Evolutionary conservation across 306 rosid genomes (phyloP).

Genomic region (Castanea mollissima): DNA sequence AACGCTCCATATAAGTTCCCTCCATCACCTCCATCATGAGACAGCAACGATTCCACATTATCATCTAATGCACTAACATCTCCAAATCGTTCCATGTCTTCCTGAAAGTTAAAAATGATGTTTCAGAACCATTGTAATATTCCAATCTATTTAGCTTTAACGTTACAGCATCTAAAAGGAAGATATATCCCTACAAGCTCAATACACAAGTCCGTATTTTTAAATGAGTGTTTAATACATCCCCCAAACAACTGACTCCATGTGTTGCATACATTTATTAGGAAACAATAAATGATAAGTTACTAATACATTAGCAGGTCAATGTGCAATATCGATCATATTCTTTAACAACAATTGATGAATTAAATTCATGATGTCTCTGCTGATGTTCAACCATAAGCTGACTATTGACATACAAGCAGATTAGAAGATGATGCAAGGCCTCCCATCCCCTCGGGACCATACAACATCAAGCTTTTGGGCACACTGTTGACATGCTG

Average conservation of each 20-base stretch:
- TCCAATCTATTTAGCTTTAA: neutral
- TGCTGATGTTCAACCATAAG: neutral
- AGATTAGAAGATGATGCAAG: constrained; percentile 73
- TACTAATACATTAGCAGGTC: neutral
- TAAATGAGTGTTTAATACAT: constrained; percentile 8
- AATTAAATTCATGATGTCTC: neutral
- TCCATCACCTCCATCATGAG: constrained; percentile 76
- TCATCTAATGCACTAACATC: constrained; percentile 84
- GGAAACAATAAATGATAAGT: neutral
- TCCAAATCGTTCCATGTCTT: constrained; percentile 75
- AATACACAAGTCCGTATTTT: neutral
- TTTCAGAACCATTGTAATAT: neutral
- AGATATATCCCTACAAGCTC: constrained; percentile 1
- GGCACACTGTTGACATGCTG: constrained; percentile 62
- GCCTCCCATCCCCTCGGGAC: constrained; percentile 75
- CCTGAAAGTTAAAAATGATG: constrained; percentile 43
- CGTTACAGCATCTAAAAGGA: neutral
- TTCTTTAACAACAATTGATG: neutral
- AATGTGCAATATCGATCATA: neutral
- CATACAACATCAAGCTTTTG: constrained; percentile 65
- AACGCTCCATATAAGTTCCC: constrained; percentile 76
- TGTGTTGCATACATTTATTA: neutral
- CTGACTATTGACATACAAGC: constrained; percentile 44
- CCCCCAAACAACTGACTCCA: neutral
- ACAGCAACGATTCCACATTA: constrained; percentile 81